phyloP scores from a whole-genome alignment of 148 eudicot genomes.

The Oxyria digyna region DNA sequence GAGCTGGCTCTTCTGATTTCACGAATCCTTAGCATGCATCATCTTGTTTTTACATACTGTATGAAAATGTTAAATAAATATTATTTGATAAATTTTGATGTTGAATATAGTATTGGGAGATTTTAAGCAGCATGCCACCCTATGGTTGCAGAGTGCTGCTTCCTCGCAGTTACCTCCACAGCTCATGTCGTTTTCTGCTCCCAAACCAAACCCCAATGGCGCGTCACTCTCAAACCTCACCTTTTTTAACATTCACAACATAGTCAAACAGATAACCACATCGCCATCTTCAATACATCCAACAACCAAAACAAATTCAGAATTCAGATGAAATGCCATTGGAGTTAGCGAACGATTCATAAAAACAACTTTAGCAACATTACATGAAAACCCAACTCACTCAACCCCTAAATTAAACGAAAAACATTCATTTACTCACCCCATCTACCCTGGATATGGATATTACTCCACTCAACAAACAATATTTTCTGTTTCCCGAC shows the following conservation, averaged over 20 bases:
- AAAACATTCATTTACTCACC: too few species aligned
- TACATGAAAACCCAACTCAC: neutral
- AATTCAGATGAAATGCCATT: neutral
- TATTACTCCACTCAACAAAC: conserved; percentile 7
- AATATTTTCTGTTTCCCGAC: neutral
- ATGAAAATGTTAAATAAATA: too few species aligned
- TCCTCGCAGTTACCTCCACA: conserved; percentile 6
- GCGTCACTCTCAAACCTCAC: neutral
- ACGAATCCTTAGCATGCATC: neutral
- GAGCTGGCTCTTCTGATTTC: neutral
- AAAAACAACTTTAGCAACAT: neutral
- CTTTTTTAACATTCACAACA: neutral
- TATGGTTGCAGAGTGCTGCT: neutral
- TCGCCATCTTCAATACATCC: neutral
- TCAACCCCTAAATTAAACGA: too few species aligned
- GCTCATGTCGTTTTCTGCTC: conserved; percentile 2
- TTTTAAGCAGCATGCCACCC: conserved; percentile 6
- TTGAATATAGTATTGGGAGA: too few species aligned
- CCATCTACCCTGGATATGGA: neutral
- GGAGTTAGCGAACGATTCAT: neutral
- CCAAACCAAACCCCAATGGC: neutral
- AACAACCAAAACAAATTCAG: neutral
- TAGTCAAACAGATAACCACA: neutral
- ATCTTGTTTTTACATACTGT: too few species aligned
- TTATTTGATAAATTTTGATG: too few species aligned